Evolutionary conservation across 2,329 filamentous ascomycete species (phyloP).

Genomic region (Diaporthe nobilis): DNA sequence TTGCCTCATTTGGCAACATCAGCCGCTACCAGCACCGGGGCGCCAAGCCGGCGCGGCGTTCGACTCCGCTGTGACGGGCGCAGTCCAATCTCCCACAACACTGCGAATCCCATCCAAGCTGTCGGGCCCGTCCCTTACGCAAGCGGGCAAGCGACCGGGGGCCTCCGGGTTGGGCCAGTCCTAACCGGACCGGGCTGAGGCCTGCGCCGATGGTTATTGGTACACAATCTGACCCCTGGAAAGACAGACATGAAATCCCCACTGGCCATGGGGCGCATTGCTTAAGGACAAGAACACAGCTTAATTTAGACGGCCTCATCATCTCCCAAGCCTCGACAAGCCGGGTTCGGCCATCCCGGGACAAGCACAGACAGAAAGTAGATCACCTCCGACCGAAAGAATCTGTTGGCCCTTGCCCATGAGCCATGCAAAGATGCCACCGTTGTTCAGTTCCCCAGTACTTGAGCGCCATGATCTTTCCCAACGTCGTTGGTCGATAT

Average conservation of each 20-base stretch:
- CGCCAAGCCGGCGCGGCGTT: constrained; percentile 17
- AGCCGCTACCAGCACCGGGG: constrained; percentile 9
- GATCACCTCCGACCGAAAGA: background rate
- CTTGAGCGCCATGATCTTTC: background rate
- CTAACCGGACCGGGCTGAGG: background rate
- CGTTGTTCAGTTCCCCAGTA: background rate
- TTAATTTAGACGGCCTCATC: background rate
- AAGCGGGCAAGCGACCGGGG: constrained; percentile 12
- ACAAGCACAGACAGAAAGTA: background rate
- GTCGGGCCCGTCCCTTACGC: constrained; percentile 37
- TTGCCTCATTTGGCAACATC: constrained; percentile 8
- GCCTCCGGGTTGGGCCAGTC: background rate
- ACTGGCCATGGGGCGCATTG: constrained; percentile 14
- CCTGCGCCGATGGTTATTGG: constrained; percentile 4
- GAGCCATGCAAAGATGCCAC: background rate
- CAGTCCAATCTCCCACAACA: constrained; percentile 35
- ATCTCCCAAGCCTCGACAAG: background rate
- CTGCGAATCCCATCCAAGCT: constrained; percentile 32
- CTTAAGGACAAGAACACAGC: background rate
- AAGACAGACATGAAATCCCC: background rate
- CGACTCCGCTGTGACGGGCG: constrained; percentile 20
- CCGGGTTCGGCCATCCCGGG: constrained; percentile 12
- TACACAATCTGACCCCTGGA: background rate
- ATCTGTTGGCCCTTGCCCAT: background rate
- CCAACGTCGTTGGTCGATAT: background rate